These are phyloP conservation scores for Fusarium sp. DNA, from an alignment of 2,329 filamentous ascomycete genomes.

Conservation along the genomic window DNA sequence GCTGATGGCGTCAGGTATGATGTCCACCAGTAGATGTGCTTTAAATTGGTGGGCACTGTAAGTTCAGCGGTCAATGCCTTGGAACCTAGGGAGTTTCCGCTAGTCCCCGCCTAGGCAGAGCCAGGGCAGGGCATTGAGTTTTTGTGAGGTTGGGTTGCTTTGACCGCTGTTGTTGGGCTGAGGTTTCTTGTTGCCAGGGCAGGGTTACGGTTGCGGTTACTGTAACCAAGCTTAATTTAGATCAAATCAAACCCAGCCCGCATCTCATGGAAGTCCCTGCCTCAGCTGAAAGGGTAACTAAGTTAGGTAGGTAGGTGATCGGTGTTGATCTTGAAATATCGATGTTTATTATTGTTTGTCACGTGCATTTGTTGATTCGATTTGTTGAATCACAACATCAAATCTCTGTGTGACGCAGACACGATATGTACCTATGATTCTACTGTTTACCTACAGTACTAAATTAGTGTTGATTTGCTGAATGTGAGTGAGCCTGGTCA, in stretches of 20 bases:
- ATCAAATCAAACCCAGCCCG: background rate
- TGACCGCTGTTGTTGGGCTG: constrained; percentile 40
- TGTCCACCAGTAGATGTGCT: background rate
- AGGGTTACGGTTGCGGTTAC: background rate
- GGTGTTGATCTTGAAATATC: background rate
- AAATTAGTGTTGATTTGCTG: background rate
- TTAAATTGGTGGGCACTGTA: constrained; percentile 1
- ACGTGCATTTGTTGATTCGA: constrained; percentile 32
- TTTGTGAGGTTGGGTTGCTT: constrained; percentile 11
- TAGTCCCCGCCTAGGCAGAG: constrained; percentile 24
- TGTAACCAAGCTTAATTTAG: constrained; percentile 30
- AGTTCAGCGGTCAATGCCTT: constrained; percentile 34
- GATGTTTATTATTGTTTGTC: constrained; percentile 11
- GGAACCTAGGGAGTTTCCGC: constrained; percentile 34
- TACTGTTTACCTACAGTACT: no score
- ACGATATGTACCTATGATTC: background rate
- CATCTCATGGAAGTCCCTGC: constrained; percentile 10
- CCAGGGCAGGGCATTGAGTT: constrained; percentile 22
- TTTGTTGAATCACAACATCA: constrained; percentile 23
- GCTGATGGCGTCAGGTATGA: constrained; percentile 18
- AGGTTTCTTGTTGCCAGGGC: constrained; percentile 34
- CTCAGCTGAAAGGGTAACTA: background rate
- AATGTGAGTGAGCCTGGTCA: background rate
- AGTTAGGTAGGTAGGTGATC: background rate
- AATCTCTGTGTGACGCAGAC: constrained; percentile 38